phyloP scores from a whole-genome alignment of 495 filamentous ascomycete genomes.

The Aspergillus diversus region DNA sequence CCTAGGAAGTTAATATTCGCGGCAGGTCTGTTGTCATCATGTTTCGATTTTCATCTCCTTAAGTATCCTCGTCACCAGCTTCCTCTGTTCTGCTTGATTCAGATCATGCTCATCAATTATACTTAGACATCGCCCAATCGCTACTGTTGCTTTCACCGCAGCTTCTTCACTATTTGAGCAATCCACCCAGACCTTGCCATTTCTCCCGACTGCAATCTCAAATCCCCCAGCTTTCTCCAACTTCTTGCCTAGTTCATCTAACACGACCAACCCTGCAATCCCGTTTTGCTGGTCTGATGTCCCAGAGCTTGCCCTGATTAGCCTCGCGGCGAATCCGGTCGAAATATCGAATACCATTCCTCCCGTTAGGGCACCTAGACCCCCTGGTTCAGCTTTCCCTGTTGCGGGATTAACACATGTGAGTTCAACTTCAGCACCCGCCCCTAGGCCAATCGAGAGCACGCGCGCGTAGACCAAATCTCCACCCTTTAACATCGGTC shows the following conservation, averaged over 20 bases:
- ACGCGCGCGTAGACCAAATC: conserved; percentile 84
- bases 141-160: conserved; percentile 64
- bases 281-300: conserved; percentile 66
- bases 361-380: conserved; percentile 80
- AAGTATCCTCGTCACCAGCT: conserved; percentile 72
- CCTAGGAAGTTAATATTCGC: background rate
- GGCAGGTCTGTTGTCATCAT: conserved; percentile 15
- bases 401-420: conserved; percentile 85
- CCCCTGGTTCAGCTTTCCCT: conserved; percentile 85
- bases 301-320: conserved; percentile 56
- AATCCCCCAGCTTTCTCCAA: conserved; percentile 68
- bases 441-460: conserved; percentile 67
- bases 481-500: conserved; percentile 73
- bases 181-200: conserved; percentile 91
- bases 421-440: conserved; percentile 85
- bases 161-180: conserved; percentile 61
- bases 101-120: conserved; percentile 73
- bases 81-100: conserved; percentile 74
- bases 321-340: conserved; percentile 75
- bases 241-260: conserved; percentile 82
- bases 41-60: conserved; percentile 49
- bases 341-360: conserved; percentile 88
- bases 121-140: conserved; percentile 78
- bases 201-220: conserved; percentile 92
- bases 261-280: conserved; percentile 63